Base-by-base conservation (phyloP, 257 asterid species). In the Salvia rosmarinus region DNA sequence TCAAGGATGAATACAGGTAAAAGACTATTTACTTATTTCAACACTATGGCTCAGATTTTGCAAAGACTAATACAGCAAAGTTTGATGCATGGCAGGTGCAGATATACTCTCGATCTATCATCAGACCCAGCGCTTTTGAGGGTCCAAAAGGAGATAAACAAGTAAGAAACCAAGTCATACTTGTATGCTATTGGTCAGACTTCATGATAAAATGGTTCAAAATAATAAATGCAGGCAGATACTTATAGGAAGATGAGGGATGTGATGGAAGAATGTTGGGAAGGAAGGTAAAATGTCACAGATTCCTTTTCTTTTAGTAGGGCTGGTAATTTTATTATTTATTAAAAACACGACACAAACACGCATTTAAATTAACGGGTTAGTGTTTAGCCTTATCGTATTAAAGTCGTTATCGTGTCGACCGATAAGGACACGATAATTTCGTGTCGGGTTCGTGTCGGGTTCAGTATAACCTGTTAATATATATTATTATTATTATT, bases 1-100 rank as follows among this genome's bases (percentile, higher is more conserved):
- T 91, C 99, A 54, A 84, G 99, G 85, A 87, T 95, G 7, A 91
- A 91, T 73, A 89, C 98, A 76, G 99, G 99, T 91, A 49, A 66
- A 51, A n/a, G 2, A 64, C 51, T 56, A 4, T 69, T 44, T 58
- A 44, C 60, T 63, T 63, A 68, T 63, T 60, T 79, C 56, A 6
- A 37, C 67, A 4, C 13, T 60, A 23, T 23, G 54, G 59, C 75
- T 28, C 58, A 34, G 59, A 50, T 68, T 54, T 58, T 35, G 71
- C 63, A 54, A 68, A 69, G 43, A 55, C 35, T 51, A 66, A 64
- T 61, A 28, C 46, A 54, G 47, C 23, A 28, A 44, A 69, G 11
- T 67, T 17, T 68, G 62, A 39, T 49, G 62, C 30, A 32, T 73
- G 56, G 74, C 90, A 95, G 99, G 98, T 19, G 98, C 91, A 77